A percentile compares a stretch with the other conserved stretches of the same genome.
Evolutionary conservation across 1,284 basidiomycete species (phyloP).

Genomic region (Marasmius tenuissimus): DNA sequence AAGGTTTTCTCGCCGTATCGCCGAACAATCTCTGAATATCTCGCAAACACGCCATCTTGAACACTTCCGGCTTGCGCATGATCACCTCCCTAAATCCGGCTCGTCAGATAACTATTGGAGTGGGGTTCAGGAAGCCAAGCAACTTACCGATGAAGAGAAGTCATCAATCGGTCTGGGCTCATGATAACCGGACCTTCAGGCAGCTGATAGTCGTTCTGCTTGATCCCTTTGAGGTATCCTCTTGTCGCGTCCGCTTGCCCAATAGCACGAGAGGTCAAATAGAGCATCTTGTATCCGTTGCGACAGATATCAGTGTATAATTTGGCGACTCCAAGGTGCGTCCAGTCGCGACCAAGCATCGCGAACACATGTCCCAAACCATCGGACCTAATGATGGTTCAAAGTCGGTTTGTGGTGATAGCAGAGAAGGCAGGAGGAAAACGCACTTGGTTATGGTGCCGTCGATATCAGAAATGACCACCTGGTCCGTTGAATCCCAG

Average conservation of each 20-base stretch:
- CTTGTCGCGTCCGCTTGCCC: conserved; percentile 98
- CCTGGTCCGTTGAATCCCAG: conserved; percentile 88
- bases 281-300: conserved; percentile 99
- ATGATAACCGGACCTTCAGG: conserved; percentile 99
- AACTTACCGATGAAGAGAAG: conserved; percentile 86
- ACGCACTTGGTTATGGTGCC: conserved; percentile 96
- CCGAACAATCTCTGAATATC: conserved; percentile 96
- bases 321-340: conserved; percentile 96
- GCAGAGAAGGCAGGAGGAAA: not conserved
- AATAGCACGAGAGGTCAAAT: conserved; percentile 96
- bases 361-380: conserved; percentile 97
- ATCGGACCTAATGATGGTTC: conserved; percentile 70
- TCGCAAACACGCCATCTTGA: conserved; percentile 99
- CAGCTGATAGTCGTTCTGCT: conserved; percentile 93
- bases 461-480: conserved; percentile 98
- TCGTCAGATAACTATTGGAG: not conserved
- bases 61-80: conserved; percentile 97
- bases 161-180: conserved; percentile 96
- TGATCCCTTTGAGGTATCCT: conserved; percentile 93
- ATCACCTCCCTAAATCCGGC: conserved; percentile 80
- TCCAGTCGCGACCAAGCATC: conserved; percentile 99
- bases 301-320: conserved; percentile 95
- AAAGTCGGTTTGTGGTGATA: not conserved
- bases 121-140: not conserved
- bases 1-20: conserved; percentile 69